A percentile compares a stretch with the other conserved stretches of the same genome.
These are phyloP conservation scores for Dryas drummondii DNA, from an alignment of 306 rosid species.

Conservation along the genomic window DNA sequence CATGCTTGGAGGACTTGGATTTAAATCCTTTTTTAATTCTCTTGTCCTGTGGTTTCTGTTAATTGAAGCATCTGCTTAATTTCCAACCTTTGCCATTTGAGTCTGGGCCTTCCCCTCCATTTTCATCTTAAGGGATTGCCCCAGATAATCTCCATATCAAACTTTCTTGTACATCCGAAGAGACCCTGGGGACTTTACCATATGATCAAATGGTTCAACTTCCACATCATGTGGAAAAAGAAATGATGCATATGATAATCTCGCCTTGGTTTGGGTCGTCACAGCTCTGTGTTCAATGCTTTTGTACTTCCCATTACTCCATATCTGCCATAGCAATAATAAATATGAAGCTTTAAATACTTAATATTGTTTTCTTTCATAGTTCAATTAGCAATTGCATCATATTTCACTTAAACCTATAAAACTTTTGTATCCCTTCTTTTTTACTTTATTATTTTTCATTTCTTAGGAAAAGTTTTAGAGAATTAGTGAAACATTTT, in stretches of 20 bases:
- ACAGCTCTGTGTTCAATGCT: constrained; percentile 39
- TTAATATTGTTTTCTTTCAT: not conserved
- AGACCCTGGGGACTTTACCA: constrained; percentile 27
- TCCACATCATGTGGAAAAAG: constrained; percentile 32
- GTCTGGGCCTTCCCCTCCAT: constrained; percentile 35
- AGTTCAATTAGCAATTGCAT: no score
- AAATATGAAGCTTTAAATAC: not conserved
- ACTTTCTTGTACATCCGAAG: constrained; percentile 33
- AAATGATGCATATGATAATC: constrained; percentile 30
- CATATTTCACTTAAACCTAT: no score
- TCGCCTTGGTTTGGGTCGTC: constrained; percentile 22
- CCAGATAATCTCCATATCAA: constrained; percentile 39
- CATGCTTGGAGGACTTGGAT: no score
- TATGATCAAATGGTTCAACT: constrained; percentile 32
- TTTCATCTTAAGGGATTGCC: constrained; percentile 28
- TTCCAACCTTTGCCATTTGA: constrained; percentile 8
- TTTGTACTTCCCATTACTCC: constrained; percentile 44
- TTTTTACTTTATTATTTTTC: no score
- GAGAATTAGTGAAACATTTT: not conserved
- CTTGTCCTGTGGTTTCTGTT: not conserved
- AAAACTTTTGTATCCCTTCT: no score
- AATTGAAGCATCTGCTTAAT: not conserved
- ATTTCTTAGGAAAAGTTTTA: not conserved
- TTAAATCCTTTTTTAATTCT: no score
- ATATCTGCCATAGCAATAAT: constrained; percentile 22